phyloP scores from a whole-genome alignment of 192 early-diverging fungal genomes.

The Coemansia sp. region DNA sequence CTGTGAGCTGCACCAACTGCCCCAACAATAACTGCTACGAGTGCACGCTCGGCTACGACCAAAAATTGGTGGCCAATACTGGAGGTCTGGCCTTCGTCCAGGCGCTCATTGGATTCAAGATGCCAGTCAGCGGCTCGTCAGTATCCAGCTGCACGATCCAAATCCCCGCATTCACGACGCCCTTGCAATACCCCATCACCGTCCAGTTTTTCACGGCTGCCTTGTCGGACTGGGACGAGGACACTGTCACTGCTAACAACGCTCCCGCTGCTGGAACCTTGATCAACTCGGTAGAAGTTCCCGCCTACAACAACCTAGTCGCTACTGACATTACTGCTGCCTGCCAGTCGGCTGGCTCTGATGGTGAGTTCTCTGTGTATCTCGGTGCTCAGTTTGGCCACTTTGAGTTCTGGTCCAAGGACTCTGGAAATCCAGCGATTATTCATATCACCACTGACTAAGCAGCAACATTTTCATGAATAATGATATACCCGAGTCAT shows the following conservation, averaged over 20 bases:
- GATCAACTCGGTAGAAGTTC: slow-evolving; percentile 29
- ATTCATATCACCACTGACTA: slow-evolving; percentile 23
- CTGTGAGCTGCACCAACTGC: slow-evolving; percentile 41
- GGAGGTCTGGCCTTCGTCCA: slow-evolving; percentile 34
- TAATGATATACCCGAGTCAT: background rate
- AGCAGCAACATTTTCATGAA: background rate
- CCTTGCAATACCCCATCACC: slow-evolving; percentile 12
- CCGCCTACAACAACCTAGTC: slow-evolving; percentile 19
- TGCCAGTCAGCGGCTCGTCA: slow-evolving; percentile 18
- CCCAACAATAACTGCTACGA: slow-evolving; percentile 50
- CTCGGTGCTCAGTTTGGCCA: slow-evolving; percentile 14
- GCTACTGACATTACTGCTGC: slow-evolving; percentile 36
- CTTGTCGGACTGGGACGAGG: slow-evolving; percentile 30
- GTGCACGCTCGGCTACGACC: slow-evolving; percentile 39
- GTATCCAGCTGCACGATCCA: slow-evolving; percentile 36
- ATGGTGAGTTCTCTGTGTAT: slow-evolving; percentile 30
- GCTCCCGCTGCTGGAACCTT: slow-evolving; percentile 19
- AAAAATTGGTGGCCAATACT: slow-evolving; percentile 29
- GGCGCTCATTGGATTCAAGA: slow-evolving; percentile 38
- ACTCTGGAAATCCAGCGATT: slow-evolving; percentile 52
- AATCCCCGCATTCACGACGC: slow-evolving; percentile 38
- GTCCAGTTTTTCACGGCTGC: slow-evolving; percentile 20
- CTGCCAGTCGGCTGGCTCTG: slow-evolving; percentile 19
- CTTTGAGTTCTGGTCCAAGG: slow-evolving; percentile 48
- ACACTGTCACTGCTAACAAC: slow-evolving; percentile 31